Base-by-base conservation (phyloP, 140 eudicot species). In the Flaveria floridana region DNA sequence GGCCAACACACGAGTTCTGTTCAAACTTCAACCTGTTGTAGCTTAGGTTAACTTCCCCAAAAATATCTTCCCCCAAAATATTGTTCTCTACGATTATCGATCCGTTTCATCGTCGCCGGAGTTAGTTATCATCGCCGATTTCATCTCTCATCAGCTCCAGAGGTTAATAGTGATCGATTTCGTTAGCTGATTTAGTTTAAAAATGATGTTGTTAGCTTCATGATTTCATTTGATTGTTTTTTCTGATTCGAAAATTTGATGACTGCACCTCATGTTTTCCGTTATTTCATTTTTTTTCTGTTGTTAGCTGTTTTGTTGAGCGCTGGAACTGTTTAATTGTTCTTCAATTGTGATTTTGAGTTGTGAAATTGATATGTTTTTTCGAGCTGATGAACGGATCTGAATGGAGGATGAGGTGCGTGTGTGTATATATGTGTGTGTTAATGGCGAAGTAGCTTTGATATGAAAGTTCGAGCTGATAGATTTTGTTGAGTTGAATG, bases 101-200 rank as follows among this genome's bases (percentile, higher is more conserved):
- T 75, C 73, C n/a, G 73, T 67, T 69, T 73, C 53, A 51, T 75
- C 73, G 65, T 15, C n/a, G 12, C 65, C 55, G 42, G 73, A 30
- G 34, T 75, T 19, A 19, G 20, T 48, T 52, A 18, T 41, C 77
- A n/a, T 64, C 30, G 73, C 12, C 53, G 66, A 71, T 42, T 71
- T 14, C 16, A 21, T 34, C 18, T 13, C 53, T 55, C 53, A 55
- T 30, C 39, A 13, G 65, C 79, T 30, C 0, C 16, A 75, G 53
- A 64, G 73, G 79, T 75, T 51, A 75, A 70, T 12, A 59, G 4
- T 61, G 2, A 42, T 23, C 50, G 67, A 47, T 72, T 53, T 72
- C 25, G 13, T 4, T 1, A 16, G 6, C 76, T 19, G 67, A 37
- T 28, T 28, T 62, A 6, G 28, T 28, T 6, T 28, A 14, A 28